A percentile compares a stretch with the other conserved stretches of the same genome.
These are phyloP conservation scores for Carex myosuroides DNA, from an alignment of 176 grass and related monocot species.

Conservation along the genomic window DNA sequence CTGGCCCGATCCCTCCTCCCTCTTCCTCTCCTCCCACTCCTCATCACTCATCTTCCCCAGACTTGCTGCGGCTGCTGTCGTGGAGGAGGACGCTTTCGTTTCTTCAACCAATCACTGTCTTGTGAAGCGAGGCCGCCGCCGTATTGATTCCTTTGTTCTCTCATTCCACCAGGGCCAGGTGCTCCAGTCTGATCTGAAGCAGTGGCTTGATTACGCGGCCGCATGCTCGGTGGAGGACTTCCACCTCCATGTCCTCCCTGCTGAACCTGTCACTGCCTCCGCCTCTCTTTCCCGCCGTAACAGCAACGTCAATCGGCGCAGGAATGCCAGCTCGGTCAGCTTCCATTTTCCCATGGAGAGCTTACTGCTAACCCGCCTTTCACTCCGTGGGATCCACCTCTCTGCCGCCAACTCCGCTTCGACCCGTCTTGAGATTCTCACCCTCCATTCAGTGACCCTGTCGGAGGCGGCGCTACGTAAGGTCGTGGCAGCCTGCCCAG, in stretches of 20 bases:
- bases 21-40: constrained; percentile 13
- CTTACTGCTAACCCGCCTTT: constrained; percentile 43
- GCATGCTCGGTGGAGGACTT: constrained; percentile 55
- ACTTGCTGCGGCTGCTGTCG: not conserved
- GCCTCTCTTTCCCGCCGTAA: not conserved
- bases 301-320: not conserved
- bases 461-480: constrained; percentile 59
- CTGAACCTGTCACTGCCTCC: not conserved
- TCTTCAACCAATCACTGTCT: not conserved
- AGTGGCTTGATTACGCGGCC: constrained; percentile 41
- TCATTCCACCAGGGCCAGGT: constrained; percentile 45
- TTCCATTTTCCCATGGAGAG: constrained; percentile 60
- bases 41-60: not conserved
- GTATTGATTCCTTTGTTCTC: constrained; percentile 45
- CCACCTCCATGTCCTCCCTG: constrained; percentile 5
- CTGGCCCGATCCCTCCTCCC: constrained; percentile 23
- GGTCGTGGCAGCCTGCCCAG: constrained; percentile 45
- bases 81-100: not conserved
- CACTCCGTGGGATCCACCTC: constrained; percentile 53
- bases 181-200: constrained; percentile 32
- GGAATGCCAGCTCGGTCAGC: not conserved
- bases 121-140: constrained; percentile 30
- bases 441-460: constrained; percentile 40
- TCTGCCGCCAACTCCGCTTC: constrained; percentile 28
- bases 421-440: constrained; percentile 54